Base-by-base conservation (phyloP, 2,329 filamentous ascomycete species). In the Colletotrichum sp. region DNA sequence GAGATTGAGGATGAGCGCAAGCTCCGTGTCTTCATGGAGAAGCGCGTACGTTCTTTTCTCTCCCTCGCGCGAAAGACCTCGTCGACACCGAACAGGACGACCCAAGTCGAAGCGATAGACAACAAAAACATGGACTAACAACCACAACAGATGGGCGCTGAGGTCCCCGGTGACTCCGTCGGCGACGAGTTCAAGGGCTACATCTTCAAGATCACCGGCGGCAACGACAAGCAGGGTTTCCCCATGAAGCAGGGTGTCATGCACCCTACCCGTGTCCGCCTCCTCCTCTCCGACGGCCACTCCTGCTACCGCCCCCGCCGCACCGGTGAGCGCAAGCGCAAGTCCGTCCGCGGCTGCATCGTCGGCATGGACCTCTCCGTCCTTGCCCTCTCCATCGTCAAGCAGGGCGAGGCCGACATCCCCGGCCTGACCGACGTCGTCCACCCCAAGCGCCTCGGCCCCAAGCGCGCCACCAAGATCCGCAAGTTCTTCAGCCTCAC, bases 191-290 rank as follows among this genome's bases (percentile, higher is more conserved):
- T 98, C 95, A 98, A 98, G 93, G 97, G 97, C 89, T 99, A 99
- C 92, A 94, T 99, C 91, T 96, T 99, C 94, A 94, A 93, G 88
- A 98, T 99, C 91, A 99, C 97, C 84, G 97, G 97, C 86, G 97
- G 97, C 87, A 99, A 99, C 94, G 97, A 99, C 95, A 99, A 99
- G 95, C 97, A 99, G 93, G 97, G 97, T 91, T 99, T 99, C 93
- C 97, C 97, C 83, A 99, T 99, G 97, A 99, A 99, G 96, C 97
- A 99, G 94, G 97, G 97, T 92, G 95, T 98, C 88, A 96, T 99
- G 93, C 95, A 98, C 89, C 96, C 97, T 84, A 97, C 95, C 88
- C 97, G 97, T 97, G 97, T 98, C 90, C 94, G 95, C 83, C 96
- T 99, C 82, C 94, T 99, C 85, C 95, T 99, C 86, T 87, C 94